Evolutionary conservation across 1,284 basidiomycete species (phyloP), one percentile per base, ranked within the genome.

Genomic region (Exobasidium rhododendri): DNA sequence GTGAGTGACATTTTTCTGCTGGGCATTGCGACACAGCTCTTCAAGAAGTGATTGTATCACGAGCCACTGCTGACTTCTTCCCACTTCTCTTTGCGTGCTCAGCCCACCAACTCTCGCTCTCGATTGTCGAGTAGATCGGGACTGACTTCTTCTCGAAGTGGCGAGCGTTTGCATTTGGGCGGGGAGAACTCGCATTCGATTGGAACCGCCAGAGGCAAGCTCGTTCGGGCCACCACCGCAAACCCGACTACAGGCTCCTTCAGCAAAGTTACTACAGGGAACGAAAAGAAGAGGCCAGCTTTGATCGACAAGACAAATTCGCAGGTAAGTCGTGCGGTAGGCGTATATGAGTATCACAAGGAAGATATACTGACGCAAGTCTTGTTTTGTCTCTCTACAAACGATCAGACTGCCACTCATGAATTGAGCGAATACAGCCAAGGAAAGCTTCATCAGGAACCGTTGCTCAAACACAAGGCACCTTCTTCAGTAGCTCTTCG

Each of bases 111-210:
- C 58, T 56, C 43, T 28, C 31, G 46, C 40, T 26, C 45, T 24
- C 26, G 43, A 20, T 31, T 40, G 31, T 22, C 30, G 29, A 13
- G n/a, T 13, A 61, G 35, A 46, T 24, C 32, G 4, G 61, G 59
- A 28, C 60, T 62, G 58, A 44, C 56, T 26, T 28, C 59, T n/a
- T 62, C 60, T 28, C 35, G 56, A 56, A 62, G 60, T 26, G 58
- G 58, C 7, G 58, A 60, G 24, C 26, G 58, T 20, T 44, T 60
- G 14, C 29, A 60, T 26, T 20, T 44, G 24, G 30, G 30, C 10
- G 35, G 26, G 13, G 45, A 43, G 20, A 45, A 45, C 24, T 26
- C 30, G n/a, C 43, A 52, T n/a, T 60, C 58, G 1, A 28, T 31
- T 20, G 28, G 17, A n/a, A 45, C 49, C n/a, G 17, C 58, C 28